Evolutionary conservation across 345 rosid species (phyloP).

Genomic region (Trapa bicornis): DNA sequence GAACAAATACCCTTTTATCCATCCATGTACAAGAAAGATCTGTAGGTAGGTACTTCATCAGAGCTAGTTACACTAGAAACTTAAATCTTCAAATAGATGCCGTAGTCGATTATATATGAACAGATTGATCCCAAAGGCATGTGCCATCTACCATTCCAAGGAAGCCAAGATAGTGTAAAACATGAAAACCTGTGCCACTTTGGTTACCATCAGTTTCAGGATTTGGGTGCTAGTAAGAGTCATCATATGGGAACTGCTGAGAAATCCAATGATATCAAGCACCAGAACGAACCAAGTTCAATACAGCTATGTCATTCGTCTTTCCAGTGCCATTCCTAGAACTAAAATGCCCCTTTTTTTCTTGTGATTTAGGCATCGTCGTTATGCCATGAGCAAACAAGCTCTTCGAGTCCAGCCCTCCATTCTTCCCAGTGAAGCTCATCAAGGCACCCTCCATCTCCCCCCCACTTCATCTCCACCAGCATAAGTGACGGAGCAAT

Average conservation of each 20-base stretch:
- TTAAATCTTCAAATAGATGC: background rate
- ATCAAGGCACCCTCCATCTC: constrained; percentile 18
- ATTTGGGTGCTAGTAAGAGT: background rate
- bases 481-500: constrained; percentile 18
- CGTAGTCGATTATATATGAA: background rate
- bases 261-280: too few species aligned
- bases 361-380: background rate
- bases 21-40: background rate
- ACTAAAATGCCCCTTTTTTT: background rate
- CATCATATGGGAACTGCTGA: background rate
- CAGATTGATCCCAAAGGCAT: background rate
- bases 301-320: too few species aligned
- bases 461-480: constrained; percentile 28
- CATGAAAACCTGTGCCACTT: background rate
- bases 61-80: background rate
- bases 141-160: too few species aligned
- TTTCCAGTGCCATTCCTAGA: too few species aligned
- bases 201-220: background rate
- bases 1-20: background rate
- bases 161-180: background rate
- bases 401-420: constrained; percentile 24
- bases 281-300: too few species aligned
- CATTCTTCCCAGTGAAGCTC: constrained; percentile 30
- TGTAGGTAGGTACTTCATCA: background rate
- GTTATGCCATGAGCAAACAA: constrained; percentile 23